Evolutionary conservation across 164 flowering plant genomes (phyloP), one percentile per base, ranked within the genome.

Genomic region (Umbilicus rupestris): DNA sequence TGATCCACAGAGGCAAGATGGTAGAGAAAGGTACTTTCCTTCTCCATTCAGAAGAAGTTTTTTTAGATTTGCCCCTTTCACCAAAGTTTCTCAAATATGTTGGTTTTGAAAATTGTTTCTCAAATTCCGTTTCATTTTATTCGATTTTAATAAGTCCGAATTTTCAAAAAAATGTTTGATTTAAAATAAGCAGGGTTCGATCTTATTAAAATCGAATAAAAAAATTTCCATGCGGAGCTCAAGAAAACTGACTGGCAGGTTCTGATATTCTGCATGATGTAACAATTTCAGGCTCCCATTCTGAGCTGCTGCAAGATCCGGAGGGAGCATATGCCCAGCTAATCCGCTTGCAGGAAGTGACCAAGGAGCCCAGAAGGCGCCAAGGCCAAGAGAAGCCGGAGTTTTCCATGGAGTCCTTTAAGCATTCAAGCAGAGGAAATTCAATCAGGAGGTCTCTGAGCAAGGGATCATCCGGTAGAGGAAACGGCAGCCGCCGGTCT

Each of bases 261-360:
- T 33, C 41, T 35, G 0, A 31, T 3, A 24, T 44, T 50, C 22
- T 30, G 30, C 63, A 29, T 72, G 31, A 28, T 26, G 3, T 6
- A 20, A 65, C 68, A 64, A 28, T 68, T 55, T 55, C 75, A 87
- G 94, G 94, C 17, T 73, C 89, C 20, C 89, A 88, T 60, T 69
- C 82, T 0, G 83, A 84, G 37, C 77, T 88, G 50, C 75, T 84
- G n/a, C 52, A 72, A 50, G 79, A 79, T 75, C 80, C 83, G 16
- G 82, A 83, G 1, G 94, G 94, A 59, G 84, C 87, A 35, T 87
- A 87, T 66, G 76, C 82, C 64, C 89, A 84, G 69, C 86, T 87
- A 24, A 74, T 85, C 58, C 83, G 70, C 8, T 73, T 83, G 66
- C 87, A 87, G 66, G 86, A 84, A 69, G 69, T 75, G 39, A 80